Evolutionary conservation across 305 asterid genomes (phyloP), one percentile per base, ranked within the genome.

Genomic region (Solanum aculeatissimum): DNA sequence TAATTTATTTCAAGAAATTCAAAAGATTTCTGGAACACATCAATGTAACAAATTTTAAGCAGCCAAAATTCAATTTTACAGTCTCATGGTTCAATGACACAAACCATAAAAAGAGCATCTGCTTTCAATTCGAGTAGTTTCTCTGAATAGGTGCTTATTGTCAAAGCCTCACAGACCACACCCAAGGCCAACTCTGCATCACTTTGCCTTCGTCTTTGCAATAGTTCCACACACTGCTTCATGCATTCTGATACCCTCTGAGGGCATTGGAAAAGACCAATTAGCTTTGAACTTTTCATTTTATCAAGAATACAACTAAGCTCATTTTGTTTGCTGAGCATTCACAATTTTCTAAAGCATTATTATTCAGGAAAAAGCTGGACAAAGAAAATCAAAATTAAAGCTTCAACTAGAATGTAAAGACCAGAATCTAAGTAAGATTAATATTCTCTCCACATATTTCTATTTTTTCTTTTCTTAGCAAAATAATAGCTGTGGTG

Each of bases 81-180:
- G 27, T 85, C 75, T 85, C 85, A 84, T 82, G 38, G 40, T 82
- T 19, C 53, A 85, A 42, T 51, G 83, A 85, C 51, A 84, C 92
- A 83, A 87, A 97, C 99, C 98, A 89, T 87, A 85, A 94, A 92
- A 91, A 97, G 97, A 90, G 95, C 94, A 82, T 92, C 95, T 84
- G 89, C 99, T 90, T 97, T 97, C 93, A 89, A 91, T 88, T 94
- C 96, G 86, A 95, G 91, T 85, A 97, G 87, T 71, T 88, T 89
- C 82, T 89, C 96, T 23, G 98, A 92, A 80, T 87, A 90, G 83
- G 95, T 88, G 92, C 99, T 92, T 87, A 95, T 94, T 43, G 43
- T 60, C 90, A 97, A 91, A 84, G 93, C 98, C 90, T 94, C 96
- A 63, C 93, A 86, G 88, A 97, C 89, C 83, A 92, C 86, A 87